A percentile compares a stretch with the other conserved stretches of the same genome.
phyloP scores from a whole-genome alignment of 2,329 filamentous ascomycete genomes.

The Fusarium nygamai region DNA sequence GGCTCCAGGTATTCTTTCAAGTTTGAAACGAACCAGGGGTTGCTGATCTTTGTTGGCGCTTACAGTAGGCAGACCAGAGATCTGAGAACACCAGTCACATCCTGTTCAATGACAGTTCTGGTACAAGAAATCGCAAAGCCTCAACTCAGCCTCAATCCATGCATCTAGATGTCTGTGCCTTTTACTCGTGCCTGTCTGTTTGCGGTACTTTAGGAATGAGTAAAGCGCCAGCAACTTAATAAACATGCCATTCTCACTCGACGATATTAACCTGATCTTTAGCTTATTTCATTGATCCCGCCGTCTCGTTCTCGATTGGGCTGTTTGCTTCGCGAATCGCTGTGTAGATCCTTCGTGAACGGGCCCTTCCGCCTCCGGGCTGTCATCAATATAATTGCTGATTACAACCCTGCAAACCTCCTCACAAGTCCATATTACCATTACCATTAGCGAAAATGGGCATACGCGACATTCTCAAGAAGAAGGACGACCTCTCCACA shows the following conservation, averaged over 20 bases:
- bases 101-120: background rate
- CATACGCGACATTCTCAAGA: slow-evolving; percentile 63
- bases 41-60: slow-evolving; percentile 23
- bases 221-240: background rate
- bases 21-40: slow-evolving; percentile 7
- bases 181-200: slow-evolving; percentile 11
- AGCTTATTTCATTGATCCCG: background rate
- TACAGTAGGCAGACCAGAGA: background rate
- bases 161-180: background rate
- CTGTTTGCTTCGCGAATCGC: slow-evolving; percentile 16
- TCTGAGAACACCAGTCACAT: slow-evolving; percentile 8
- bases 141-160: slow-evolving; percentile 40
- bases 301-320: background rate
- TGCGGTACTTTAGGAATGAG: slow-evolving; percentile 26
- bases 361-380: slow-evolving; percentile 9
- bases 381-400: slow-evolving; percentile 1
- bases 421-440: background rate
- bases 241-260: background rate
- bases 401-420: background rate
- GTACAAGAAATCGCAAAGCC: slow-evolving; percentile 28
- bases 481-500: slow-evolving; percentile 59
- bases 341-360: slow-evolving; percentile 23
- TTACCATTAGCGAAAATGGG: slow-evolving; percentile 52
- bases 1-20: background rate
- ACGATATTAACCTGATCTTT: background rate